A percentile compares a stretch with the other conserved stretches of the same genome.
Conservation (phyloP, 169 alveolate species). For the Pseudocohnilembus persalinus region DNA sequence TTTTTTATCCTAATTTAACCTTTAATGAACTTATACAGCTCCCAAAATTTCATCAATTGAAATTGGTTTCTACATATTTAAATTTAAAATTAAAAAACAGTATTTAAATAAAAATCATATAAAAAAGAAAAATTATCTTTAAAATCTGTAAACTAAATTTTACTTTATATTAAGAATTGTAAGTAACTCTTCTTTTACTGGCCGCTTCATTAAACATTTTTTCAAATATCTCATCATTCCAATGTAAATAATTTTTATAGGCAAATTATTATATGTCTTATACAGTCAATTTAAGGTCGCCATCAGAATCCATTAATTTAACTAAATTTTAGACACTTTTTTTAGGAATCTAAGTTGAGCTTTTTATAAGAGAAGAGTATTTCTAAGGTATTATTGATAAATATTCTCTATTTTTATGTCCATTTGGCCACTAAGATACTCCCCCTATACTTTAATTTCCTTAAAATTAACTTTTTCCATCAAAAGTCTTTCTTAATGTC, state of each 20-base stretch:
- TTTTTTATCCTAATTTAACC: not conserved
- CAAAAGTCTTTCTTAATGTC: not conserved
- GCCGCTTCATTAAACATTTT: not conserved
- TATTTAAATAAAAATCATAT: too few relatives aligned
- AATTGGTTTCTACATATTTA: not conserved
- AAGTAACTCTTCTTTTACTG: not conserved
- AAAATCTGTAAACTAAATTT: too few relatives aligned
- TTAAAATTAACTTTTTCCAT: not conserved
- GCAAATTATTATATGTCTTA: not conserved
- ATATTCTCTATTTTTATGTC: not conserved
- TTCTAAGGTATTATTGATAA: not conserved
- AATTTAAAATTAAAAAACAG: not conserved
- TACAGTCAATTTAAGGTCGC: not conserved
- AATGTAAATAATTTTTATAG: not conserved
- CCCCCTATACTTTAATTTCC: not conserved
- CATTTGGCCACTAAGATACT: not conserved
- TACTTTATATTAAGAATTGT: not conserved
- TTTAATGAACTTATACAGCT: not conserved
- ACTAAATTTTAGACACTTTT: not conserved
- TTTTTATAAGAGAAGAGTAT: not conserved
- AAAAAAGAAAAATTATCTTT: too few relatives aligned
- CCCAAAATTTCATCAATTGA: not conserved
- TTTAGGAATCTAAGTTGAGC: not conserved
- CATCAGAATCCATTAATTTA: not conserved
- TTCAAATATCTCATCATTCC: not conserved